Evolutionary conservation across 2,329 filamentous ascomycete genomes (phyloP).

Genomic region (Penicillium sp.): DNA sequence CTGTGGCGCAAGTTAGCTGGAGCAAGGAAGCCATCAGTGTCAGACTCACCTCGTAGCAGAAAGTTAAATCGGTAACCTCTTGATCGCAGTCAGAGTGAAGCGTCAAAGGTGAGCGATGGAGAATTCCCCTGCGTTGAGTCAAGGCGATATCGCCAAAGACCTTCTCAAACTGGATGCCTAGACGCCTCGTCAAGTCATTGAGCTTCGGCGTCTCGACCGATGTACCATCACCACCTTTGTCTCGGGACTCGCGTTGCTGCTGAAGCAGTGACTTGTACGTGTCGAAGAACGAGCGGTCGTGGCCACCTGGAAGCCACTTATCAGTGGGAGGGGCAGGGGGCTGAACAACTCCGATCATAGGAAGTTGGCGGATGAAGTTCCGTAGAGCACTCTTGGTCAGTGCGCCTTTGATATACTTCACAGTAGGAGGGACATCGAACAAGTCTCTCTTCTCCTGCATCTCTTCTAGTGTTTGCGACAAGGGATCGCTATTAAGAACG

Average conservation of each 20-base stretch:
- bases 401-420: constrained; percentile 74
- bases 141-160: constrained; percentile 69
- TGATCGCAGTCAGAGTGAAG: constrained; percentile 43
- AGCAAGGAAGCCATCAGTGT: not conserved
- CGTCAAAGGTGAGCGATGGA: constrained; percentile 59
- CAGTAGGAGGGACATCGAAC: constrained; percentile 68
- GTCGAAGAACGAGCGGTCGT: constrained; percentile 44
- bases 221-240: constrained; percentile 47
- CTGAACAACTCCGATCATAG: constrained; percentile 33
- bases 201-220: constrained; percentile 59
- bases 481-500: constrained; percentile 64
- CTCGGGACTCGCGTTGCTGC: constrained; percentile 48
- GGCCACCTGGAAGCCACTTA: constrained; percentile 40
- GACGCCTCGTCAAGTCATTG: constrained; percentile 61
- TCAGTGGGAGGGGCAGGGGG: constrained; percentile 42
- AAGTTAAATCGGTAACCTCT: constrained; percentile 54
- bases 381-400: constrained; percentile 65
- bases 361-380: constrained; percentile 51
- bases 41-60: constrained; percentile 51
- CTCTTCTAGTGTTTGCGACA: constrained; percentile 62
- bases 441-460: constrained; percentile 72
- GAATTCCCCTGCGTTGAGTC: constrained; percentile 65
- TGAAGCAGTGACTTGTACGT: constrained; percentile 53
- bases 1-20: constrained; percentile 17
- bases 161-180: constrained; percentile 57